Conservation (phyloP, 306 rosid genomes). For the Chamaecrista fasciculata region DNA sequence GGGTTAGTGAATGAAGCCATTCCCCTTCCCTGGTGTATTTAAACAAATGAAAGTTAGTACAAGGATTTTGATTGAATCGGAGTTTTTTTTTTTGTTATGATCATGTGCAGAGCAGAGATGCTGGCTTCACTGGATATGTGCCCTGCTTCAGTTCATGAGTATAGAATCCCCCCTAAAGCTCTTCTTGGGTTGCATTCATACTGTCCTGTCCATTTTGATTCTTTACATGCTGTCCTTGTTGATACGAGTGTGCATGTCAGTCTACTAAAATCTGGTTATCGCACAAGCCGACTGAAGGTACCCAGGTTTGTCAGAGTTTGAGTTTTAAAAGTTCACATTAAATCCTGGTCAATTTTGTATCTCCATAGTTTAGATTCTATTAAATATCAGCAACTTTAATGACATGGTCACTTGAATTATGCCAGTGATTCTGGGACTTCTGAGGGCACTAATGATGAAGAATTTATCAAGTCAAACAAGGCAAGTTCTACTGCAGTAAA, state of each 20-base stretch:
- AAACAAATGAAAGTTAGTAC: conserved; percentile 14
- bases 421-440: conserved; percentile 49
- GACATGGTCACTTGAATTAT: conserved; percentile 30
- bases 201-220: conserved; percentile 83
- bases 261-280: conserved; percentile 54
- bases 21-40: neutral
- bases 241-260: conserved; percentile 78
- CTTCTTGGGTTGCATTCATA: conserved; percentile 84
- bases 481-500: conserved; percentile 39
- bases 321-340: conserved; percentile 24
- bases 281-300: conserved; percentile 44
- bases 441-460: conserved; percentile 43
- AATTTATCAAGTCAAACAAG: conserved; percentile 39
- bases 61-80: conserved; percentile 18
- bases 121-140: conserved; percentile 49
- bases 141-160: conserved; percentile 79
- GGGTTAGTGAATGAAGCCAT: conserved; percentile 48
- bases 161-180: conserved; percentile 82
- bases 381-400: conserved; percentile 15
- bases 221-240: conserved; percentile 74
- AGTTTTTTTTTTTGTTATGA: conserved; percentile 14
- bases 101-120: conserved; percentile 52
- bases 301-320: conserved; percentile 65
- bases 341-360: conserved; percentile 19
- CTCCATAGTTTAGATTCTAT: neutral